Conservation (phyloP, 768 basidiomycete species). For the Termitomyces sp. region DNA sequence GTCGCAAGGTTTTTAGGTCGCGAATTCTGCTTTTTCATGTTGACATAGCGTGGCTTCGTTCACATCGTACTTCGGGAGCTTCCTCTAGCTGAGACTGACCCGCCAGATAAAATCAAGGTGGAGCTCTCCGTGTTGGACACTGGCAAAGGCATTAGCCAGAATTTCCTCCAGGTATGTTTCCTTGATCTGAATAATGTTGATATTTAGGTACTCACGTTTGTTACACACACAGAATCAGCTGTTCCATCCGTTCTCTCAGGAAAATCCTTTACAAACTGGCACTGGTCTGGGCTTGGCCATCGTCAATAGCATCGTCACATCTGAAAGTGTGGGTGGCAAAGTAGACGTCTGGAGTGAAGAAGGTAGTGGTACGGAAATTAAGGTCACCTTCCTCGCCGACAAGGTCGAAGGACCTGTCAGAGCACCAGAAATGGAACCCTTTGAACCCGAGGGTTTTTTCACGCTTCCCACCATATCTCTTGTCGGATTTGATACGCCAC, state of each 20-base stretch:
- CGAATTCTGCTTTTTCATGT: neutral
- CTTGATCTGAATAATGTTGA: neutral
- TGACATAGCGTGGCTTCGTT: conserved; percentile 72
- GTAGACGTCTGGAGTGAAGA: conserved; percentile 94
- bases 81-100: conserved; percentile 45
- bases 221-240: conserved; percentile 75
- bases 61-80: conserved; percentile 79
- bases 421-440: conserved; percentile 37
- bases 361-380: conserved; percentile 87
- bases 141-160: conserved; percentile 93
- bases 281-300: conserved; percentile 94
- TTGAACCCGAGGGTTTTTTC: conserved; percentile 33
- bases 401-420: conserved; percentile 33
- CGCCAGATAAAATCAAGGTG: conserved; percentile 59
- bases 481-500: conserved; percentile 60
- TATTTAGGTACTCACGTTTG: neutral
- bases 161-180: conserved; percentile 72
- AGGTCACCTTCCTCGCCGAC: conserved; percentile 77
- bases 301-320: conserved; percentile 87
- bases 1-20: conserved; percentile 14
- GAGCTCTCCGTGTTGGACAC: conserved; percentile 86
- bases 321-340: conserved; percentile 82
- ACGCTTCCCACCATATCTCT: conserved; percentile 56
- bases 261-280: conserved; percentile 89
- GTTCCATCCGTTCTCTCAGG: conserved; percentile 96